These are phyloP conservation scores for Cetraspora pellucida DNA, from an alignment of 192 early-diverging fungal species.

Conservation along the genomic window DNA sequence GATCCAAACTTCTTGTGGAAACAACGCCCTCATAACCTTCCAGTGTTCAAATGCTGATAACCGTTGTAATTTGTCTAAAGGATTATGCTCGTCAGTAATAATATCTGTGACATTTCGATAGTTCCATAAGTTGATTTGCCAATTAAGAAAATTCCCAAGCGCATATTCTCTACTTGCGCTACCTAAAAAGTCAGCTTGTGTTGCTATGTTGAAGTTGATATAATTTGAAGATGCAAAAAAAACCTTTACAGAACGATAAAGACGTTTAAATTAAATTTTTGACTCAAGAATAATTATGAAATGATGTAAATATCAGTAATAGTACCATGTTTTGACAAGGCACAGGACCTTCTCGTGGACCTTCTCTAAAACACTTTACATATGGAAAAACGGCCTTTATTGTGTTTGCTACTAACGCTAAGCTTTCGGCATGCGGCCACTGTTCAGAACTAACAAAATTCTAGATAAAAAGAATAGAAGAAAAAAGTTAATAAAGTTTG, in stretches of 20 bases:
- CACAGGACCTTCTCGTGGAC: conserved; percentile 38
- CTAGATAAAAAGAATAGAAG: conserved; percentile 40
- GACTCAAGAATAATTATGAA: conserved; percentile 26
- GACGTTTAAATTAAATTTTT: conserved; percentile 37
- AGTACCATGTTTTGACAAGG: conserved; percentile 64
- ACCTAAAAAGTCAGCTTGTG: conserved; percentile 38
- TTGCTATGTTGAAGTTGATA: conserved; percentile 48
- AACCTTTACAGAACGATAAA: conserved; percentile 44
- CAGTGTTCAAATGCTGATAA: conserved; percentile 68
- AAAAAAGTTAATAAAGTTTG: background rate
- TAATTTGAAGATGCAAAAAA: conserved; percentile 62
- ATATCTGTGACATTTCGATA: conserved; percentile 43
- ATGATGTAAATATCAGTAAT: conserved; percentile 6
- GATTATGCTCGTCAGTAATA: conserved; percentile 68
- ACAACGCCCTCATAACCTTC: conserved; percentile 70
- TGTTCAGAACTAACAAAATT: conserved; percentile 77
- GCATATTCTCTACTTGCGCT: conserved; percentile 55
- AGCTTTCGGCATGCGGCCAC: conserved; percentile 51
- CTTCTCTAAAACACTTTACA: conserved; percentile 70
- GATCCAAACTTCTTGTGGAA: conserved; percentile 73
- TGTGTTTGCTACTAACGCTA: conserved; percentile 65
- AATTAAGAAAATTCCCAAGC: conserved; percentile 51
- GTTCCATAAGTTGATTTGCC: conserved; percentile 40
- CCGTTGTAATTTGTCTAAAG: conserved; percentile 61
- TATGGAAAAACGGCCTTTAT: conserved; percentile 67